phyloP scores from a whole-genome alignment of 345 rosid genomes.

The Salix viminalis region DNA sequence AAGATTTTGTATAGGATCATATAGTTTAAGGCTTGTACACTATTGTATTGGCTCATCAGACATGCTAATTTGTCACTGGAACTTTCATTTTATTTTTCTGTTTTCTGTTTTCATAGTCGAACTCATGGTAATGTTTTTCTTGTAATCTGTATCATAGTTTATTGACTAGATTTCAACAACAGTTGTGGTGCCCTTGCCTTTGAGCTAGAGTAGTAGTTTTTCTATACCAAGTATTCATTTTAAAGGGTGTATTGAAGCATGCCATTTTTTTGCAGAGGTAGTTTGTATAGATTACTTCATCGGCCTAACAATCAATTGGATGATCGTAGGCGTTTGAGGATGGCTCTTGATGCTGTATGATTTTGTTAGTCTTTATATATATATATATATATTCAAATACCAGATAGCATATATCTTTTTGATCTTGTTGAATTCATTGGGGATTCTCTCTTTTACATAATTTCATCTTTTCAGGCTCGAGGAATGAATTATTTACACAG shows the following conservation, averaged over 20 bases:
- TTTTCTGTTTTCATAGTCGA: background rate
- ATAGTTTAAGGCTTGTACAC: background rate
- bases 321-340: slow-evolving; percentile 84
- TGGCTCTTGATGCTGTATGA: slow-evolving; percentile 93
- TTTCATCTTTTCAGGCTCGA: slow-evolving; percentile 62
- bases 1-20: background rate
- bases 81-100: background rate
- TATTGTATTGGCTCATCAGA: background rate
- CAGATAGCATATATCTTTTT: background rate
- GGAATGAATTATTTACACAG: slow-evolving; percentile 97
- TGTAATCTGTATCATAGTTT: background rate
- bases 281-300: slow-evolving; percentile 85
- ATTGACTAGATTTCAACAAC: background rate
- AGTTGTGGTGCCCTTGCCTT: background rate
- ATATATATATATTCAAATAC: background rate
- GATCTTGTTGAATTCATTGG: slow-evolving; percentile 11
- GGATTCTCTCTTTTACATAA: slow-evolving; percentile 17
- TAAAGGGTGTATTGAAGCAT: slow-evolving; percentile 1
- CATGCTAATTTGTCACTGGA: background rate
- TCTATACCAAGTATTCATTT: slow-evolving; percentile 1
- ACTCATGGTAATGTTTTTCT: background rate
- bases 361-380: slow-evolving; percentile 12
- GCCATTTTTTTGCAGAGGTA: slow-evolving; percentile 67
- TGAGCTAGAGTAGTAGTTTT: background rate
- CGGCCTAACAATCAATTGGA: slow-evolving; percentile 92